A percentile compares a stretch with the other conserved stretches of the same genome.
Conservation (phyloP, 1,139 yeast species). For the Magnusiomyces clavatus region DNA sequence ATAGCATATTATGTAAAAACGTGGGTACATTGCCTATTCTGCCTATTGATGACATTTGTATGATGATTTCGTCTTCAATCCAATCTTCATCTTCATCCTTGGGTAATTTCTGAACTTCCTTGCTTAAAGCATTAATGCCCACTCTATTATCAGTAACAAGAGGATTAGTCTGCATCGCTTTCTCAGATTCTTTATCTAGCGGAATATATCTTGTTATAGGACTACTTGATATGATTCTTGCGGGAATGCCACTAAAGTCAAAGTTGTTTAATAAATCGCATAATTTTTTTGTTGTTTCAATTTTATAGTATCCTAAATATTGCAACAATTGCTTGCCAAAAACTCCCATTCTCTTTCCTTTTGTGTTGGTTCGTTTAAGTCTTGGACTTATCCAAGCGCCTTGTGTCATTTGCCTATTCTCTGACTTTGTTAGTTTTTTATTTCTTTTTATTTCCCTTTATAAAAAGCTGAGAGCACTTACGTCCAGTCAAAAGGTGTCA, state of each 20-base stretch:
- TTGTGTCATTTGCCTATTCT: constrained; percentile 24
- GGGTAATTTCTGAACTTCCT: constrained; percentile 11
- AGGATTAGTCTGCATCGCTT: too few relatives aligned
- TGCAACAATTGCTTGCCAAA: too few relatives aligned
- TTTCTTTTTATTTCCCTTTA: neutral
- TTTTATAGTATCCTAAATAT: constrained; percentile 17
- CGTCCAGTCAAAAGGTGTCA: constrained; percentile 30
- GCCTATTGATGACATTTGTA: constrained; percentile 28
- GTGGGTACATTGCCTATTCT: constrained; percentile 21
- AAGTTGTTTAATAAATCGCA: constrained; percentile 17
- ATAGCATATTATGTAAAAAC: constrained; percentile 20
- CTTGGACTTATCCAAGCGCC: constrained; percentile 29
- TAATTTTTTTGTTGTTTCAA: constrained; percentile 15
- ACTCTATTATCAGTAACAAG: too few relatives aligned
- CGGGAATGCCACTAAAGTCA: constrained; percentile 20
- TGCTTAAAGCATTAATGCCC: constrained; percentile 7
- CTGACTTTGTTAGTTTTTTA: neutral
- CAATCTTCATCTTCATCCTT: neutral
- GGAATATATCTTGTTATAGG: neutral
- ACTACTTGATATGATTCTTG: neutral
- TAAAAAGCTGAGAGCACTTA: neutral
- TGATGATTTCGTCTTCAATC: constrained; percentile 18
- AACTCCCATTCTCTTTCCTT: constrained; percentile 7
- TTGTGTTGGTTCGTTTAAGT: constrained; percentile 10
- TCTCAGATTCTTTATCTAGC: neutral